Evolutionary conservation across 805 yeast species (phyloP), one percentile per base, ranked within the genome.

Genomic region (Debaryomyces hansenii): DNA sequence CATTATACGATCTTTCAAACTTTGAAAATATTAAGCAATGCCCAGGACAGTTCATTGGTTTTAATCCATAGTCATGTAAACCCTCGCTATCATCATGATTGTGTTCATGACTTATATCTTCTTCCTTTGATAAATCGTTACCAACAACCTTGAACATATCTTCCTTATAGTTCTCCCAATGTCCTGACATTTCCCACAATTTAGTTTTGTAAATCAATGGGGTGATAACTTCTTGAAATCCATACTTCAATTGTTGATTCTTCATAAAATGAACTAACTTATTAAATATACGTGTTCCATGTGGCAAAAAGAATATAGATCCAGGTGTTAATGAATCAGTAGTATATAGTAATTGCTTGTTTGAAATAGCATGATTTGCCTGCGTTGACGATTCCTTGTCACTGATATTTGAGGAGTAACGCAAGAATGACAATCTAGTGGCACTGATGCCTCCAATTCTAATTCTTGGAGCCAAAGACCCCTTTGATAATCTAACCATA

Each of bases 1-100:
- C 98, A 39, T 87, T 81, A 61, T 88, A 86, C 0, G 96, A 86
- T 51, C 92, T 79, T 41, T 87, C 90, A 50, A 83, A 83, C 54
- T 84, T 77, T 40, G 82, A 79, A 66, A 82, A 94, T 16, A 94
- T 78, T 37, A 94, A 59, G 63, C 99, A 94, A 62, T 94, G 99
- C 0, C 97, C 96, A 0, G 96, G 96, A 60, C 96, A 90, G 66
- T 89, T 89, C 96, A 90, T 84, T 7, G 99, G 99, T 59, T 94
- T 94, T 36, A 92, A 70, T 0, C 96, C 96, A 63, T 85, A 92
- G 41, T 72, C 74, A 46, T 66, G 69, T 15, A 46, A 39, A 29
- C 53, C 52, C 10, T 46, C 54, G 15, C 57, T 59, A 5, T 37
- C 51, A 3, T 49, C 54, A 24, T 24, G 27, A 9, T 31, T 31